phyloP scores from a whole-genome alignment of 1,284 basidiomycete genomes.

The Malassezia furfur region DNA sequence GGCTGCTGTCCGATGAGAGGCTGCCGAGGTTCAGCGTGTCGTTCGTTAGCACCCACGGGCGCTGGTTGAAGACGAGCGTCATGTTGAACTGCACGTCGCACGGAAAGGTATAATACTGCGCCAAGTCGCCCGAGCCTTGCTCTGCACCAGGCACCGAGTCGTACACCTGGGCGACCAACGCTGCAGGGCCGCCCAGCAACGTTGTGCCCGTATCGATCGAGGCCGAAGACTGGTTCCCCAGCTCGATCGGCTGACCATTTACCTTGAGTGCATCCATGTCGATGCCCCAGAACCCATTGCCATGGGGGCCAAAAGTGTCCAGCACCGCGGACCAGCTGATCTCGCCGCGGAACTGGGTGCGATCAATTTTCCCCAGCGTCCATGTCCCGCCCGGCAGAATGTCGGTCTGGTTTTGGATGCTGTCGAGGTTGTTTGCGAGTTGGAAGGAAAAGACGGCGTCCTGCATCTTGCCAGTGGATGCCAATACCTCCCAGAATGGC shows the following conservation, averaged over 20 bases:
- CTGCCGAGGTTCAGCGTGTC: constrained; percentile 16
- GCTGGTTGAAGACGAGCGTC: constrained; percentile 27
- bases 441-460: constrained; percentile 49
- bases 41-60: constrained; percentile 25
- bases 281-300: constrained; percentile 49
- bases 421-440: constrained; percentile 48
- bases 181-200: constrained; percentile 33
- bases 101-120: constrained; percentile 37
- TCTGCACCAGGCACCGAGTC: constrained; percentile 22
- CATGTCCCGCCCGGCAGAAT: constrained; percentile 46
- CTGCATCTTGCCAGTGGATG: constrained; percentile 52
- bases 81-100: constrained; percentile 24
- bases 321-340: constrained; percentile 49
- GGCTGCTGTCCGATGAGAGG: background rate
- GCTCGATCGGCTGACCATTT: constrained; percentile 8
- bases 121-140: constrained; percentile 6
- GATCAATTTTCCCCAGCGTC: constrained; percentile 49
- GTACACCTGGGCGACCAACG: constrained; percentile 28
- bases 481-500: constrained; percentile 64
- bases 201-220: constrained; percentile 43
- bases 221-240: constrained; percentile 19
- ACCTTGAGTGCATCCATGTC: constrained; percentile 24
- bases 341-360: constrained; percentile 44
- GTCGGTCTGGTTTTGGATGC: constrained; percentile 22
- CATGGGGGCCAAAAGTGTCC: constrained; percentile 27